These are phyloP conservation scores for Chenopodium formosanum DNA, from an alignment of 148 eudicot genomes.

Conservation along the genomic window DNA sequence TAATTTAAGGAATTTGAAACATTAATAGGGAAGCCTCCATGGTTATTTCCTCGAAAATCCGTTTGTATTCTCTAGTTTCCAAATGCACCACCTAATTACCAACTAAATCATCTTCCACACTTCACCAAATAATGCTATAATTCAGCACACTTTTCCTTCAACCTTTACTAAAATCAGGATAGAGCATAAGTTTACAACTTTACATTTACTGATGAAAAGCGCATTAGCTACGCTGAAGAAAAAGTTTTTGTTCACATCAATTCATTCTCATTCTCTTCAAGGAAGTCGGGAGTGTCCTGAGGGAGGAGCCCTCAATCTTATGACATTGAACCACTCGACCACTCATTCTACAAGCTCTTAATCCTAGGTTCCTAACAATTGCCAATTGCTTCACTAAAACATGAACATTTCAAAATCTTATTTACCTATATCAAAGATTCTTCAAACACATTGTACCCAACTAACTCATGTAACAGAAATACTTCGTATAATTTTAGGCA, in stretches of 20 bases:
- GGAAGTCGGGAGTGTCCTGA: no score
- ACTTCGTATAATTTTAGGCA: no score
- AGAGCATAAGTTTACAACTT: background rate
- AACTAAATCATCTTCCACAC: no score
- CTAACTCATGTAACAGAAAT: background rate
- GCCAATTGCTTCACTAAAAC: background rate
- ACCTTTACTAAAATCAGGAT: background rate
- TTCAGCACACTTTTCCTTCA: background rate
- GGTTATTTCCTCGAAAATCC: no score
- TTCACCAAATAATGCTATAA: no score
- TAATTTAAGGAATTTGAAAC: no score
- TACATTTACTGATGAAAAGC: background rate
- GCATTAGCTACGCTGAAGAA: background rate
- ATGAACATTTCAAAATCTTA: slow-evolving; percentile 2
- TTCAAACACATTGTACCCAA: background rate
- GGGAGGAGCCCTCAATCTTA: background rate
- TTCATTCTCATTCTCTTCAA: background rate
- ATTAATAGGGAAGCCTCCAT: no score
- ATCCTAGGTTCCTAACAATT: background rate
- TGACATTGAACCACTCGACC: slow-evolving; percentile 5
- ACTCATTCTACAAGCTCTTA: background rate
- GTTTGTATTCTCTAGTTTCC: no score
- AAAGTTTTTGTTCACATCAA: background rate
- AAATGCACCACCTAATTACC: no score
- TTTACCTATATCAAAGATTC: background rate